These are phyloP conservation scores for Cytospora mali DNA, from an alignment of 2,329 filamentous ascomycete genomes.

Conservation along the genomic window DNA sequence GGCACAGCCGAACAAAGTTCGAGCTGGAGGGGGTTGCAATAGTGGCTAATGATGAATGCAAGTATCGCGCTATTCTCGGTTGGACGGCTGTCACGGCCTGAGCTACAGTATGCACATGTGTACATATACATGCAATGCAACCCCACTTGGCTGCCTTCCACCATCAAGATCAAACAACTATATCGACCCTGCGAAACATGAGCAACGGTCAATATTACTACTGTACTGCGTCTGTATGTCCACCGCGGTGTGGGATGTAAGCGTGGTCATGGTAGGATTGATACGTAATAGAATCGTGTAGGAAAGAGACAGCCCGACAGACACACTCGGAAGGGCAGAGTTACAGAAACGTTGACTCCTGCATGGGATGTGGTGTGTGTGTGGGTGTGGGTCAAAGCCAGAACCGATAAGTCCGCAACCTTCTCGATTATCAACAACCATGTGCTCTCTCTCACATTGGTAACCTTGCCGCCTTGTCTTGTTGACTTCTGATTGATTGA, in stretches of 20 bases:
- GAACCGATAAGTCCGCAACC: not conserved
- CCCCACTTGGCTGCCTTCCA: not conserved
- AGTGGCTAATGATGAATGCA: slow-evolving; percentile 4
- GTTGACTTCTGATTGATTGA: not conserved
- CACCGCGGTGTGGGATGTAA: not conserved
- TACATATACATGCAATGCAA: not conserved
- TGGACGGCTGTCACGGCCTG: slow-evolving; percentile 16
- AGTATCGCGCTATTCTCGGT: slow-evolving; percentile 14
- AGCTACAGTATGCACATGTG: slow-evolving; percentile 10
- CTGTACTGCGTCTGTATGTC: not conserved
- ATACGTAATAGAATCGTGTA: not conserved
- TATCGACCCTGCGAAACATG: not conserved
- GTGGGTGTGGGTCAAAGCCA: not conserved
- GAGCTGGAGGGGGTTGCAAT: slow-evolving; percentile 3
- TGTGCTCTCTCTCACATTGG: not conserved
- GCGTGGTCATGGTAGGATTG: too few relatives aligned
- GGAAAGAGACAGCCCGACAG: too few relatives aligned
- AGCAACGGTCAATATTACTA: not conserved
- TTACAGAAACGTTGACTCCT: not conserved
- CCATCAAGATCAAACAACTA: not conserved
- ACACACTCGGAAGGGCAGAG: not conserved
- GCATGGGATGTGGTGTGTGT: too few relatives aligned
- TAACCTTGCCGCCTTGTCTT: not conserved
- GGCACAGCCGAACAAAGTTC: slow-evolving; percentile 17
- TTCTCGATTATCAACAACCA: not conserved